These are phyloP conservation scores for Candida andamanensis DNA, from an alignment of 805 yeast genomes.

Conservation along the genomic window DNA sequence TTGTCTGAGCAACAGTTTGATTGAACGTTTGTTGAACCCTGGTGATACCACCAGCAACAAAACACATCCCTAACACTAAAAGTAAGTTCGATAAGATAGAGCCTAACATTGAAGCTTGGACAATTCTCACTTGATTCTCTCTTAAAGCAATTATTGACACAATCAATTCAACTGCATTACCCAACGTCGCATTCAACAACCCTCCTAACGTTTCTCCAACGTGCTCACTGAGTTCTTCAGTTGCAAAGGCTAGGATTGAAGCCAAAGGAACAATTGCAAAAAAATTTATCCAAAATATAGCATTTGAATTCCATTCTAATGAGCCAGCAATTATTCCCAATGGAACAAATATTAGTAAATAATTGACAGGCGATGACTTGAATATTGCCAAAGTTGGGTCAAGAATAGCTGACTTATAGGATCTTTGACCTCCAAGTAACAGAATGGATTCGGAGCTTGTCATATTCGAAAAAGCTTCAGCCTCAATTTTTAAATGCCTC, in stretches of 20 bases:
- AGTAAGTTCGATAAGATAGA: slow-evolving; percentile 83
- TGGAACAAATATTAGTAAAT: slow-evolving; percentile 79
- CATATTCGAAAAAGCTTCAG: too few species aligned
- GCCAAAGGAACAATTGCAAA: slow-evolving; percentile 91
- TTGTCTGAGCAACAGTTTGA: slow-evolving; percentile 96
- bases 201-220: slow-evolving; percentile 95
- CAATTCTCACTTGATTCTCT: slow-evolving; percentile 86
- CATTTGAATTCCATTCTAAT: slow-evolving; percentile 48
- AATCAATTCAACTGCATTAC: slow-evolving; percentile 95
- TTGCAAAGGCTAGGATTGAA: slow-evolving; percentile 81
- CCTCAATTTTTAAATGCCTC: too few species aligned
- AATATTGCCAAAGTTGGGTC: slow-evolving; percentile 29
- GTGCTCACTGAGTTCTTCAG: slow-evolving; percentile 84
- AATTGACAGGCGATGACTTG: slow-evolving; percentile 67
- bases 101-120: slow-evolving; percentile 96
- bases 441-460: background rate
- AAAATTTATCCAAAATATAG: slow-evolving; percentile 70
- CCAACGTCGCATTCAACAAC: slow-evolving; percentile 90
- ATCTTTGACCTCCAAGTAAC: background rate
- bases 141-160: slow-evolving; percentile 86
- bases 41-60: slow-evolving; percentile 86
- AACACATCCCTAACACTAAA: slow-evolving; percentile 92
- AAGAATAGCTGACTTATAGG: too few species aligned
- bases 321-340: slow-evolving; percentile 74
- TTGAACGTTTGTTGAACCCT: slow-evolving; percentile 83